phyloP scores from a whole-genome alignment of 345 rosid genomes.

The Kernera saxatilis region DNA sequence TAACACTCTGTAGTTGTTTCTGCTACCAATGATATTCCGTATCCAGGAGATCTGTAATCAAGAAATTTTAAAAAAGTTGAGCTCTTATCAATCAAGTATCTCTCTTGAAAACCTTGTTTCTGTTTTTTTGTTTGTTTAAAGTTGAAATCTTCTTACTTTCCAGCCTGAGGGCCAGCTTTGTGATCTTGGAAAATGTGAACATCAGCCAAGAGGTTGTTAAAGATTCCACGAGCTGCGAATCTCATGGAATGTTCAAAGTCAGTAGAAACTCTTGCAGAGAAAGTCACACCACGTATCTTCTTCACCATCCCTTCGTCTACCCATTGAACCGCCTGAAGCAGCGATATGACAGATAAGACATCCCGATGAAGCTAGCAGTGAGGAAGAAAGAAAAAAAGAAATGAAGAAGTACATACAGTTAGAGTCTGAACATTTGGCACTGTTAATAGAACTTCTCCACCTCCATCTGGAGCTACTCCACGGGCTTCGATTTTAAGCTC shows the following conservation, averaged over 20 bases:
- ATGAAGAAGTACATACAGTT: slow-evolving; percentile 30
- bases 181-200: slow-evolving; percentile 74
- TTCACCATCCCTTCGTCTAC: slow-evolving; percentile 87
- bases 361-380: neutral
- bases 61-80: neutral
- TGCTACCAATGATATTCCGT: slow-evolving; percentile 86
- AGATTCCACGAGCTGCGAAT: slow-evolving; percentile 83
- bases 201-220: slow-evolving; percentile 82
- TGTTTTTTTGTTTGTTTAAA: neutral
- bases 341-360: slow-evolving; percentile 4
- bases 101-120: neutral
- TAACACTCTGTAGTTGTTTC: slow-evolving; percentile 86
- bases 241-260: slow-evolving; percentile 79
- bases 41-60: slow-evolving; percentile 76
- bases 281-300: slow-evolving; percentile 81
- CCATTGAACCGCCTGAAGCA: slow-evolving; percentile 68
- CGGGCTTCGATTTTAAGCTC: slow-evolving; percentile 68
- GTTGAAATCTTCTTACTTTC: slow-evolving; percentile 59
- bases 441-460: slow-evolving; percentile 74
- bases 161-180: slow-evolving; percentile 67
- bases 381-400: neutral
- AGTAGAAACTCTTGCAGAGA: slow-evolving; percentile 63
- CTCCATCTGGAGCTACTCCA: slow-evolving; percentile 77
- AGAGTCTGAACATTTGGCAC: slow-evolving; percentile 54
- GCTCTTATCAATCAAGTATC: neutral